A percentile compares a stretch with the other conserved stretches of the same genome.
phyloP scores from a whole-genome alignment of 768 basidiomycete species.

The Tylopilus plumbeoviolaceoides region DNA sequence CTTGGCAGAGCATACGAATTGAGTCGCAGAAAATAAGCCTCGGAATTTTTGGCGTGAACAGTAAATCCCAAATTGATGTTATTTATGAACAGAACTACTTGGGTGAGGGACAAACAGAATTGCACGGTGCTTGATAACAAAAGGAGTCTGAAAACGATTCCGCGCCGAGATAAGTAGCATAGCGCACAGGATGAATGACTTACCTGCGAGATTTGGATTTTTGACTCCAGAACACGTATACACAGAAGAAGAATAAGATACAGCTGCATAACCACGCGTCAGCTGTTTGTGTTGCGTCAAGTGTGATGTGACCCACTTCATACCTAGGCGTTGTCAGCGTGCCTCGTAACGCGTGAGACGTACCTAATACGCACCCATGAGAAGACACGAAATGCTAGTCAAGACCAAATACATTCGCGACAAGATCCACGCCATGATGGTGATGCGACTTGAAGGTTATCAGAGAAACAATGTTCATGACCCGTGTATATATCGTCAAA shows the following conservation, averaged over 20 bases:
- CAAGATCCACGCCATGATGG: slow-evolving; percentile 1
- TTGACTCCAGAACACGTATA: slow-evolving; percentile 16
- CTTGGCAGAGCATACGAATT: slow-evolving; percentile 2
- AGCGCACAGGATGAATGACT: neutral
- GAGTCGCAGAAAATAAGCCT: slow-evolving; percentile 1
- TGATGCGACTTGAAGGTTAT: neutral
- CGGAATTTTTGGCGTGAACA: neutral
- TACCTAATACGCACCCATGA: slow-evolving; percentile 15
- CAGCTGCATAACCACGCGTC: slow-evolving; percentile 3
- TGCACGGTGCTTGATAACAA: slow-evolving; percentile 11
- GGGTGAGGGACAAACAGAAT: slow-evolving; percentile 14
- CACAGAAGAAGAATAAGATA: slow-evolving; percentile 17
- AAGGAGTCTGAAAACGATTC: slow-evolving; percentile 2
- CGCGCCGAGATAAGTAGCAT: neutral
- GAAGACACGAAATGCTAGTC: slow-evolving; percentile 4
- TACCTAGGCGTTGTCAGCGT: slow-evolving; percentile 8
- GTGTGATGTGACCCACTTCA: slow-evolving; percentile 9
- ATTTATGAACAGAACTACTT: neutral
- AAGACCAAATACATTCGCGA: slow-evolving; percentile 10
- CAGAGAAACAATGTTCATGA: neutral
- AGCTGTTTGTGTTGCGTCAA: neutral
- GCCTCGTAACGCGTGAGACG: neutral
- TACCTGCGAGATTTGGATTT: slow-evolving; percentile 3
- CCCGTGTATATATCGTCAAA: neutral
- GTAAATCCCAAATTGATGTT: slow-evolving; percentile 1